Base-by-base conservation (phyloP, 108 stramenopile genomes). In the Nannochloropsis salina region DNA sequence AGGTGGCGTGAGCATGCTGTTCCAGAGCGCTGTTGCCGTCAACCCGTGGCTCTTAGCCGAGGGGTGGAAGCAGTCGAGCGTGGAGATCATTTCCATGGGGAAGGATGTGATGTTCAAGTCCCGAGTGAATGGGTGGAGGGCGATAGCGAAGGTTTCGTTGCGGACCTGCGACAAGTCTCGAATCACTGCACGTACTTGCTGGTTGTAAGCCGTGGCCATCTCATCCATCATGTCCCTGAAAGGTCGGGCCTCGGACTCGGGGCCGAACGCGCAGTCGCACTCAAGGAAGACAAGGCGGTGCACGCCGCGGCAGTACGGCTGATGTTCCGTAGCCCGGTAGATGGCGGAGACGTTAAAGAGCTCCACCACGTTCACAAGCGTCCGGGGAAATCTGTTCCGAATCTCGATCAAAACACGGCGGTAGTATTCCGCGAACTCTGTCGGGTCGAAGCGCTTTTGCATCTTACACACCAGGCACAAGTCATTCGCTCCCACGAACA, bases 401-500 rank as follows among this genome's bases (percentile, higher is more conserved):
- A 74, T 74, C n/a, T 4, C 61, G n/a, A 74, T 15, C 20, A 74
- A n/a, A 2, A 74, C 8, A n/a, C 61, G 61, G 15, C 61, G 61
- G n/a, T n/a, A 74, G 15, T 15, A n/a, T 3, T 74, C 61, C 15
- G 61, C 15, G n/a, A n/a, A 74, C 61, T 74, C 61, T 6, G n/a
- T 74, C 20, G 61, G 20, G 61, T 74, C 61, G 61, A n/a, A n/a
- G 20, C 61, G 15, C n/a, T 74, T 74, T n/a, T 15, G 61, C 4
- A 74, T 15, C 61, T 74, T 3, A 74, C 61, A 74, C 3, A 3
- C 15, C 15, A 74, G 15, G n/a, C 61, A 74, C 15, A 74, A 2
- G 61, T 74, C 61, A 74, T 74, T 74, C 61, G 61, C 61, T n/a
- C 61, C 61, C 61, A 74, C 61, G n/a, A 74, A 74, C n/a, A 74